Percentiles rank a stretch among this genome's conserved stretches.
Conservation (phyloP, 306 rosid species). For the Senna siamea region DNA sequence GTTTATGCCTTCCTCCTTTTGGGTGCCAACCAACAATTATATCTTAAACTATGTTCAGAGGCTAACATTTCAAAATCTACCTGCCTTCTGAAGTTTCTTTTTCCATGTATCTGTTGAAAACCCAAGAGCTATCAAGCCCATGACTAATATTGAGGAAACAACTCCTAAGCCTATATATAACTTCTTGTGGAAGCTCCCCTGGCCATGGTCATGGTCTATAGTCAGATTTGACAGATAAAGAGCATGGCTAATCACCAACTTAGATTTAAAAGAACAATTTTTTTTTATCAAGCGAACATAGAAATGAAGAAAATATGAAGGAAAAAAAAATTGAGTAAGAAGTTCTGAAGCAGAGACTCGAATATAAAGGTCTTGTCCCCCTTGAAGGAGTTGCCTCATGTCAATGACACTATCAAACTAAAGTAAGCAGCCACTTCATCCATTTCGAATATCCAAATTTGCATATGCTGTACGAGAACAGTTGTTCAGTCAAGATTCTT, state of each 20-base stretch:
- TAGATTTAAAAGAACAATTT: too few species aligned
- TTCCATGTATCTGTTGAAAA: neutral
- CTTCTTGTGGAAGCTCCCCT: neutral
- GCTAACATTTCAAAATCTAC: neutral
- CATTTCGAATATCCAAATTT: neutral
- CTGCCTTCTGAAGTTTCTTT: neutral
- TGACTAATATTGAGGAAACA: neutral
- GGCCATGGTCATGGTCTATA: neutral
- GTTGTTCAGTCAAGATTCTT: conserved; percentile 11
- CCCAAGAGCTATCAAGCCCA: neutral
- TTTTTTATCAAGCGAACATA: too few species aligned
- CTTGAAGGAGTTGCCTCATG: neutral
- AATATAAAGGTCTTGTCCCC: conserved; percentile 43
- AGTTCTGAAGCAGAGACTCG: conserved; percentile 42
- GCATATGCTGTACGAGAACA: conserved; percentile 42
- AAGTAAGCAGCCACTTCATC: conserved; percentile 42
- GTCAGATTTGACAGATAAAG: neutral
- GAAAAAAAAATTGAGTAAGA: neutral
- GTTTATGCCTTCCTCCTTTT: too few species aligned
- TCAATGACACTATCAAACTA: conserved; percentile 40
- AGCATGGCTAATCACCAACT: neutral
- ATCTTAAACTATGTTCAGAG: neutral
- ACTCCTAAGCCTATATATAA: too few species aligned
- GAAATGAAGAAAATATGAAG: too few species aligned
- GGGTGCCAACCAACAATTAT: too few species aligned